Base-by-base conservation (phyloP, 208 protist species). In the Naegleria fowleri region DNA sequence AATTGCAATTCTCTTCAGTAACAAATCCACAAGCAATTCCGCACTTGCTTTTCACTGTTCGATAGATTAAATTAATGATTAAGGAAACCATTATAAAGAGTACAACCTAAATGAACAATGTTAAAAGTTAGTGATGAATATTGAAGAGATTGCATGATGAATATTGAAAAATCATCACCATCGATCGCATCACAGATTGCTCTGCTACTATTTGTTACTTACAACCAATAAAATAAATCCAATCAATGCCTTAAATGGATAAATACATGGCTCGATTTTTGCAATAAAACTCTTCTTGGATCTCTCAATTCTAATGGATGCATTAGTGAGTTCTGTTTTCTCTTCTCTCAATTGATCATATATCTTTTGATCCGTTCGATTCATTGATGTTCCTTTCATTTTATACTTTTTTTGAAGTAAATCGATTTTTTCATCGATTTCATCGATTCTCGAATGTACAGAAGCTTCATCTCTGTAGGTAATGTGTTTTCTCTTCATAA, bases 21-120 rank as follows among this genome's bases (percentile, higher is more conserved):
- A 76, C 13, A 86, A 86, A 90, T 5, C 88, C 88, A 38, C 88
- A 90, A 15, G 7, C 0, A 55, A 86, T 86, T 39, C 88, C 88
- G 58, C 88, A 90, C 19, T 48, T 58, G 22, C 41, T 59, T 43
- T 33, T 36, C 9, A 86, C n/a, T 19, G 52, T 40, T 38, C 88
- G 1, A 90, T 90, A n/a, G 33, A 84, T 58, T n/a, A 58, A 38
- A 13, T n/a, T 86, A 40, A 90, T 90, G 15, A 51, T 25, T 76
- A 90, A 58, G 6, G 85, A 88, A 39, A 36, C 22, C 22, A 88
- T 22, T 22, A 88, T 13, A 11, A 39, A 29, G 16, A 88, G 9
- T 5, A 48, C 11, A 48, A 86, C 11, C 83, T 86, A n/a, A n/a
- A n/a, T n/a, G n/a, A 83, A 38, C 33, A 39, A 39, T n/a, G 75